Evolutionary conservation across 2,329 filamentous ascomycete genomes (phyloP).

Genomic region (Dryadomyces quercus-mongolicae): DNA sequence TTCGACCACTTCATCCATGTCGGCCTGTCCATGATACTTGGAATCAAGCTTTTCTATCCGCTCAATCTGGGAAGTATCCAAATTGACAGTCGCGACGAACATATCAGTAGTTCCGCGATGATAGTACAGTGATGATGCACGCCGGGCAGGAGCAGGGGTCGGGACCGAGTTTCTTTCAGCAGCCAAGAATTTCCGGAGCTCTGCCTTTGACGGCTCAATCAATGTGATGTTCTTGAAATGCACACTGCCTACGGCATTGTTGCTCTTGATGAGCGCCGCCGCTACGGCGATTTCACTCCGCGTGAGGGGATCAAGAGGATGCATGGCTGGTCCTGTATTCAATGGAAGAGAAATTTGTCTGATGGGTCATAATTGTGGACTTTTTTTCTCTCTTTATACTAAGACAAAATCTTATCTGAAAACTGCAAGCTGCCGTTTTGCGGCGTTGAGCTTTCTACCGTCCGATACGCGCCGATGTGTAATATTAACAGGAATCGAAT

Average conservation of each 20-base stretch:
- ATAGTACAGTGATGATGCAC: constrained; percentile 16
- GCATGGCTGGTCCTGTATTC: neutral
- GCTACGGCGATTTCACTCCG: constrained; percentile 4
- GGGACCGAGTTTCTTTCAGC: constrained; percentile 25
- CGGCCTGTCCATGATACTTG: constrained; percentile 14
- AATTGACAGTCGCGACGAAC: constrained; percentile 10
- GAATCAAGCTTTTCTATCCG: constrained; percentile 18
- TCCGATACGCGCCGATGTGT: no score
- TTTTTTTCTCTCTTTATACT: no score
- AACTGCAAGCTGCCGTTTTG: no score
- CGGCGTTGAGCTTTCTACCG: no score
- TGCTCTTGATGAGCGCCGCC: constrained; percentile 1
- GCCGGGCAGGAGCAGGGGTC: constrained; percentile 26
- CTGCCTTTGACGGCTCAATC: constrained; percentile 33
- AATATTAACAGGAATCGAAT: no score
- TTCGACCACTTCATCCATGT: constrained; percentile 21
- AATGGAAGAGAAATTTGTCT: no score
- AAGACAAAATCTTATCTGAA: no score
- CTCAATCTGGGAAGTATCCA: constrained; percentile 8
- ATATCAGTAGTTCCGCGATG: constrained; percentile 7
- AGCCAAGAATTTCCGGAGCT: constrained; percentile 29
- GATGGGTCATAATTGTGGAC: no score
- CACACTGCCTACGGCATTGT: constrained; percentile 6
- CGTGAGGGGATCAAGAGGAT: constrained; percentile 6
- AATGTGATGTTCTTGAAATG: constrained; percentile 39